Evolutionary conservation across 176 grass and related monocot species (phyloP).

Genomic region (Dendrocalamus sinicus): DNA sequence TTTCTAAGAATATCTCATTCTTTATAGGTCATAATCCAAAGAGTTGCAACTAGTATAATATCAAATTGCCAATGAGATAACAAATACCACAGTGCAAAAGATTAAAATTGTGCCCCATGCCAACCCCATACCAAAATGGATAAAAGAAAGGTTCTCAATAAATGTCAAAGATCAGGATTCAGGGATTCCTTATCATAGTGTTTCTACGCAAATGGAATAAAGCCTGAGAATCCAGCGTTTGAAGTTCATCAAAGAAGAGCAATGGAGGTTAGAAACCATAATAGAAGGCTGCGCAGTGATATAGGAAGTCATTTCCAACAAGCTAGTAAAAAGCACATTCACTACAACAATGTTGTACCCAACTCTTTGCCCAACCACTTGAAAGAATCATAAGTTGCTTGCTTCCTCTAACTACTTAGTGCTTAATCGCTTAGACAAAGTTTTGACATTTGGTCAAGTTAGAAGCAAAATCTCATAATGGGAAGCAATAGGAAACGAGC

Average conservation of each 20-base stretch:
- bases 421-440: not conserved
- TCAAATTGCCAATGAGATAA: not conserved
- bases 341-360: not conserved
- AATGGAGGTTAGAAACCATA: not conserved
- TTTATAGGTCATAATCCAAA: not conserved
- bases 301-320: not conserved
- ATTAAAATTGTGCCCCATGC: not conserved
- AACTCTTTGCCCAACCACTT: not conserved
- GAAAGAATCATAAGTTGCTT: conserved; percentile 15
- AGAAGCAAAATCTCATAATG: conserved; percentile 17
- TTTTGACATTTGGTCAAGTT: not conserved
- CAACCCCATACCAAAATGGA: not conserved
- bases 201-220: not conserved
- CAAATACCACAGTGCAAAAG: not conserved
- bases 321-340: not conserved
- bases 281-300: not conserved
- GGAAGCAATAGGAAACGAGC: not conserved
- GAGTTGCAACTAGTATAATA: conserved; percentile 5
- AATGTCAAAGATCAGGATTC: not conserved
- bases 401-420: not conserved
- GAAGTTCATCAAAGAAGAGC: not conserved
- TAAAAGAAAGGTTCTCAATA: not conserved
- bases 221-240: not conserved
- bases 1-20: not conserved
- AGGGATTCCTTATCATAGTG: not conserved